Evolutionary conservation across 805 yeast species (phyloP).

Genomic region (Saccharomyces eubayanus): DNA sequence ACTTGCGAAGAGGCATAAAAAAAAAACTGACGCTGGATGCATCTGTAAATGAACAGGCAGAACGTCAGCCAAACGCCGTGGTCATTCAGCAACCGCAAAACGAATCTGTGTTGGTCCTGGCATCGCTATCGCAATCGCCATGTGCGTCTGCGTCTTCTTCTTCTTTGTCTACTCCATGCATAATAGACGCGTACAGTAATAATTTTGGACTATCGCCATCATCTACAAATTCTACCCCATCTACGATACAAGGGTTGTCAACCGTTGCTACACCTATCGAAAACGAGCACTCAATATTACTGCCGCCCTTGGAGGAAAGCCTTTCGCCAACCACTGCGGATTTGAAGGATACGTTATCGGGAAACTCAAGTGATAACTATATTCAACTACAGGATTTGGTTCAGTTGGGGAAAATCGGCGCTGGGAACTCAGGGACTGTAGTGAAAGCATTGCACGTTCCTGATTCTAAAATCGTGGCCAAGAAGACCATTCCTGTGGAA

Average conservation of each 20-base stretch:
- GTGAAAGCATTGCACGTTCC: slow-evolving; percentile 83
- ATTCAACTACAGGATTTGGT: slow-evolving; percentile 61
- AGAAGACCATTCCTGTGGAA: slow-evolving; percentile 80
- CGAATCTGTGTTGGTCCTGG: not conserved
- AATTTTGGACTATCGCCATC: not conserved
- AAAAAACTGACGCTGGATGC: slow-evolving; percentile 9
- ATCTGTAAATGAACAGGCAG: not conserved
- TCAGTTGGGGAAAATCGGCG: slow-evolving; percentile 69
- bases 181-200: not conserved
- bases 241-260: not conserved
- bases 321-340: slow-evolving; percentile 12
- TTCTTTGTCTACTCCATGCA: not conserved
- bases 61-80: not conserved
- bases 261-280: not conserved
- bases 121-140: not conserved
- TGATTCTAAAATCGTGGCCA: slow-evolving; percentile 81
- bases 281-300: not conserved
- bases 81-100: not conserved
- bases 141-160: not conserved
- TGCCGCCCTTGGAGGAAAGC: slow-evolving; percentile 10
- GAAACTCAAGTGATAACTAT: slow-evolving; percentile 1
- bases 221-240: not conserved
- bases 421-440: slow-evolving; percentile 93
- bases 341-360: not conserved
- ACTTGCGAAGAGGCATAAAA: slow-evolving; percentile 19